Base-by-base conservation (phyloP, 1,139 yeast species). In the Dujonia santamariae region DNA sequence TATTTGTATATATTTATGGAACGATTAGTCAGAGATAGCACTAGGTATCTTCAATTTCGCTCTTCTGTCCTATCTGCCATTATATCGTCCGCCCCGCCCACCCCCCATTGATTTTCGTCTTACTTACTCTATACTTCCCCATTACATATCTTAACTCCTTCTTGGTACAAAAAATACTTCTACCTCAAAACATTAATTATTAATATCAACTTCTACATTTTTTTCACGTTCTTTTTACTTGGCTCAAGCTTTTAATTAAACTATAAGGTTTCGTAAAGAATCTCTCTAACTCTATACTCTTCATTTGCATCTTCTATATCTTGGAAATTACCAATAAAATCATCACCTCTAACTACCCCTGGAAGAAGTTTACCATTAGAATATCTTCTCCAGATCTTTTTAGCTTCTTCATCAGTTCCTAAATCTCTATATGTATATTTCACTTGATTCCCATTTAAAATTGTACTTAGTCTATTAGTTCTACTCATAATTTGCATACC, bases 321-420 rank as follows among this genome's bases (percentile, higher is more conserved):
- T 53, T 80, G 75, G 83, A 83, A 83, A 53, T 82, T 79, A 4
- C 96, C 96, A 45, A 90, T 82, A 42, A 81, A 76, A 47, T 87
- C 96, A 46, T 81, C 87, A n/a, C 95, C 96, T 50, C 96, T 74
- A 19, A 90, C 88, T 16, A 92, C 75, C n/a, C 94, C 97, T 2
- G 98, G 98, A 37, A 88, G 72, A 2, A 76, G 63, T 49, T 84
- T 79, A 4, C 95, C 96, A 30, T 70, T 69, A 13, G 87, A 72
- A 44, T 80, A 75, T 54, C 94, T 74, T 51, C 80, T 81, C 97
- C 97, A 90, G 22, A 86, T 73, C 47, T 80, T 76, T 54, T 85
- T 80, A 13, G 97, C 97, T 38, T 78, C 82, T 33, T 81, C 88
- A 52, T 88, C 95, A 0, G 96, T 85, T 3, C 96, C 96, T 37